Conservation (phyloP, 441 rosid genomes). For the Rhodomyrtus psidioides region DNA sequence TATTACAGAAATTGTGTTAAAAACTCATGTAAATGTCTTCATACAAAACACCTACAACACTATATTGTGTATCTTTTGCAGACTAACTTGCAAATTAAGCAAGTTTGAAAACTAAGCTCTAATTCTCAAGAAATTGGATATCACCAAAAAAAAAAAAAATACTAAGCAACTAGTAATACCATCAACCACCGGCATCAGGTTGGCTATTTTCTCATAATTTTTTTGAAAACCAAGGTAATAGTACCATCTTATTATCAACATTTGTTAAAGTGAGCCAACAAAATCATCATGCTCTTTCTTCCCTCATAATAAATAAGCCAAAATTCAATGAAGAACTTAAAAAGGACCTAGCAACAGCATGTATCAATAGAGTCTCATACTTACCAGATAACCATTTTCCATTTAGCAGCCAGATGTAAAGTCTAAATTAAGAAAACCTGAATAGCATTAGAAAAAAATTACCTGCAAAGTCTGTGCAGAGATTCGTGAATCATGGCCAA, state of each 20-base stretch:
- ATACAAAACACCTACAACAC: background rate
- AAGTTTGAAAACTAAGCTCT: background rate
- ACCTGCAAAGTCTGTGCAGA: conserved; percentile 80
- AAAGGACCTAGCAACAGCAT: background rate
- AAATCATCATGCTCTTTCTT: background rate
- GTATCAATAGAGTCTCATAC: background rate
- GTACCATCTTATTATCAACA: background rate
- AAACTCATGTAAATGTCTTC: background rate
- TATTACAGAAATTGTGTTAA: background rate
- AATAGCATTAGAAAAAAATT: conserved; percentile 1
- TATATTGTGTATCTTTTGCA: background rate
- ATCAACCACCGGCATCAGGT: background rate
- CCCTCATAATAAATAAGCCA: background rate
- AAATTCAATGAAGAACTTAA: background rate
- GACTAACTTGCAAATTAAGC: background rate
- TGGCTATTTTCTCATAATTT: background rate
- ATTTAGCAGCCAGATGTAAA: background rate
- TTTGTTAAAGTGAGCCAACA: background rate
- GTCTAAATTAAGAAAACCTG: background rate
- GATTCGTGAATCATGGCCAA: conserved; percentile 96
- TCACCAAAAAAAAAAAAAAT: background rate
- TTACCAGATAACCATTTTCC: background rate
- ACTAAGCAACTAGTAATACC: background rate
- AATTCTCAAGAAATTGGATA: background rate
- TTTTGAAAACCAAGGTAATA: background rate